Base-by-base conservation (phyloP, 2,329 filamentous ascomycete genomes). In the Penicillium psychrosexuale region DNA sequence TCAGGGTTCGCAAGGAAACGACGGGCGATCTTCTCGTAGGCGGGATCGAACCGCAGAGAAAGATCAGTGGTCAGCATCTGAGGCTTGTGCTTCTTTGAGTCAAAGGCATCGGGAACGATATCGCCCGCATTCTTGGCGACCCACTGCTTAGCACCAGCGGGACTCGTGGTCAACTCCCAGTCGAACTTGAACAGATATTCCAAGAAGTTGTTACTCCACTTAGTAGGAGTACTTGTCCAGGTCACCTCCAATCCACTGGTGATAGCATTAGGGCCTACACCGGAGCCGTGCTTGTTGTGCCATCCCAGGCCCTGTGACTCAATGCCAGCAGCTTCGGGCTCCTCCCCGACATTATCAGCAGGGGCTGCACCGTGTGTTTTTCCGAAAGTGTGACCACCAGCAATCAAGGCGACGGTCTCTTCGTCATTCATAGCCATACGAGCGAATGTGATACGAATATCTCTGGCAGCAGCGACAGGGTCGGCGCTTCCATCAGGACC, bases 351-450 rank as follows among this genome's bases (percentile, higher is more conserved):
- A 64, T 90, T 81, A 59, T 82, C 80, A 17, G 80, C 75, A 15
- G 84, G 77, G 53, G 76, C 88, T 31, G 89, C 88, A 64, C 89
- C 89, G 73, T 92, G 89, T 0, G 88, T 90, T 82, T 92, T 92
- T 66, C 89, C 89, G 64, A 92, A 90, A 27, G 84, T 81, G 78
- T 92, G 89, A 37, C 89, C 89, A 68, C 89, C 89, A 37, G 86
- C 86, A 69, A 92, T 91, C 43, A 92, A 77, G 13, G 89, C 88
- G 51, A 89, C 88, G 0, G 89, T 92, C 79, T 92, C 89, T 74
- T 89, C 85, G 69, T 91, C 87, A 69, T 89, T 84, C 89, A 92
- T 91, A 58, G 85, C 88, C 88, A 92, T 91, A 71, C 88, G 87
- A 60, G 80, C 80, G 64, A 91, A 92, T 17, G 89, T 90, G 55